These are phyloP conservation scores for Orbilia javanica DNA, from an alignment of 2,329 filamentous ascomycete species.

Conservation along the genomic window DNA sequence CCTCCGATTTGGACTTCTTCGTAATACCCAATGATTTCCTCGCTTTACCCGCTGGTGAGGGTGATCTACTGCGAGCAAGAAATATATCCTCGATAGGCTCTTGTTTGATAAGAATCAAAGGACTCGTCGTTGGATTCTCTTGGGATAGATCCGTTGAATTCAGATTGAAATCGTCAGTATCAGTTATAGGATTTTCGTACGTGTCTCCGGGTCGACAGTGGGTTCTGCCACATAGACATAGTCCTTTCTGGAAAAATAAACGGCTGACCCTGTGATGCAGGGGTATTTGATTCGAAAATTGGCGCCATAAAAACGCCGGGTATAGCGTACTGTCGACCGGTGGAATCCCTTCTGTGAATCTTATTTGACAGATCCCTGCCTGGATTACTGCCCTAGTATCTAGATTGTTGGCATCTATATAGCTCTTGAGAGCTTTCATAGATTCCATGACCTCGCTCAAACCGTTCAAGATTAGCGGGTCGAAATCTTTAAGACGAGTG, in stretches of 20 bases:
- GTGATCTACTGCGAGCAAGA: too few relatives aligned
- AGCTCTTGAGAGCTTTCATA: neutral
- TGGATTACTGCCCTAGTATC: slow-evolving; percentile 6
- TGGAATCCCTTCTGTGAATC: neutral
- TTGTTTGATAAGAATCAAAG: too few relatives aligned
- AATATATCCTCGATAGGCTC: too few relatives aligned
- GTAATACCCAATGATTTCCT: too few relatives aligned
- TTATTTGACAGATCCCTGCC: slow-evolving; percentile 14
- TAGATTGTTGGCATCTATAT: neutral
- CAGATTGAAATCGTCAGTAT: neutral
- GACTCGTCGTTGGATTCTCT: too few relatives aligned
- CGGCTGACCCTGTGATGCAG: neutral
- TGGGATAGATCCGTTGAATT: slow-evolving; percentile 3
- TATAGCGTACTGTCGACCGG: neutral
- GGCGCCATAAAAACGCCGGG: neutral
- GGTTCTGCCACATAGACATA: neutral
- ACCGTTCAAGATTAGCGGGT: neutral
- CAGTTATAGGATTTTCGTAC: neutral
- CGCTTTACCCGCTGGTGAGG: too few relatives aligned
- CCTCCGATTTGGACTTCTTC: too few relatives aligned
- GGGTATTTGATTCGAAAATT: neutral
- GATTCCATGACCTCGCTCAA: neutral
- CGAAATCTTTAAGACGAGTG: neutral
- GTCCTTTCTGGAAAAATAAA: neutral
- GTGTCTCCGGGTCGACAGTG: neutral